A percentile compares a stretch with the other conserved stretches of the same genome.
phyloP scores from a whole-genome alignment of 352 stramenopile species.

The Plasmopara muralis region DNA sequence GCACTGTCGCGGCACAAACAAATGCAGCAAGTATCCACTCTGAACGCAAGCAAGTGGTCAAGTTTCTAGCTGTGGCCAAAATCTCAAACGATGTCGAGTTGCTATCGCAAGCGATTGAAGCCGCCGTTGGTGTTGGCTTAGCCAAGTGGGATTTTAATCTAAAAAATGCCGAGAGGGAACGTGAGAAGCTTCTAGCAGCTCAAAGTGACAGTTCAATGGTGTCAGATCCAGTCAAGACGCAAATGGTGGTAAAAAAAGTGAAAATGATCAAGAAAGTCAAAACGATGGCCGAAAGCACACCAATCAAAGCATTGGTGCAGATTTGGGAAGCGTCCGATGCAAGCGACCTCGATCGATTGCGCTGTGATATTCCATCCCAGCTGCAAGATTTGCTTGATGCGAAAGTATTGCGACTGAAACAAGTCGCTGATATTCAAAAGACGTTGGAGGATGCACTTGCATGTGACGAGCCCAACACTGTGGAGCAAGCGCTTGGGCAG shows the following conservation, averaged over 20 bases:
- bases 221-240: slow-evolving; percentile 6
- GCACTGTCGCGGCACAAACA: slow-evolving; percentile 23
- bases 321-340: slow-evolving; percentile 34
- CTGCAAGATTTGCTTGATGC: slow-evolving; percentile 27
- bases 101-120: slow-evolving; percentile 59
- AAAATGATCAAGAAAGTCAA: slow-evolving; percentile 16
- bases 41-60: slow-evolving; percentile 71
- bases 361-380: slow-evolving; percentile 12
- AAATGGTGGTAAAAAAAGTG: slow-evolving; percentile 10
- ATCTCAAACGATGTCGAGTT: slow-evolving; percentile 62
- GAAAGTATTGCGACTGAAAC: slow-evolving; percentile 38
- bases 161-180: slow-evolving; percentile 66
- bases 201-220: background rate
- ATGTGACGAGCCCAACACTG: slow-evolving; percentile 22
- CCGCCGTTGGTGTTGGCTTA: slow-evolving; percentile 46
- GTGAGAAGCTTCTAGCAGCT: slow-evolving; percentile 44
- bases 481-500: slow-evolving; percentile 47
- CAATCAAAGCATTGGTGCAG: slow-evolving; percentile 29
- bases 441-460: slow-evolving; percentile 30
- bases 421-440: slow-evolving; percentile 40
- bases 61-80: slow-evolving; percentile 66
- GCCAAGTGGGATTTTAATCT: slow-evolving; percentile 80
- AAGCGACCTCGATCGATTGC: slow-evolving; percentile 22
- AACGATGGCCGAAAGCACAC: slow-evolving; percentile 8
- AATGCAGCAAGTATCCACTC: slow-evolving; percentile 35